phyloP scores from a whole-genome alignment of 441 rosid species.

The Populus hybrid region DNA sequence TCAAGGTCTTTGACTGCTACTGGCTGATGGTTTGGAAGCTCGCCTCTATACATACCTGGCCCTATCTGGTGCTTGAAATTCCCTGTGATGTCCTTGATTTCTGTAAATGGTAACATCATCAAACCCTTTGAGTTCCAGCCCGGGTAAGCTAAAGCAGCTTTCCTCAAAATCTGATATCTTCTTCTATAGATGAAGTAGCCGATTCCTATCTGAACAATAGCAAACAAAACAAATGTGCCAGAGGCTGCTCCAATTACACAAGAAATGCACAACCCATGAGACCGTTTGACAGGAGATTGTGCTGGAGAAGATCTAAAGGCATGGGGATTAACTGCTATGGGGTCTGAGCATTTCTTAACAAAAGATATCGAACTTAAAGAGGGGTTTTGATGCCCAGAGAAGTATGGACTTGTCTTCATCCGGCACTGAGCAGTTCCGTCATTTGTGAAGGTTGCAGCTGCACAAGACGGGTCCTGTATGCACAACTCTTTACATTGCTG shows the following conservation, averaged over 20 bases:
- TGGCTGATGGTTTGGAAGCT: slow-evolving; percentile 45
- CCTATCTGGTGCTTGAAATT: slow-evolving; percentile 61
- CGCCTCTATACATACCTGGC: slow-evolving; percentile 54
- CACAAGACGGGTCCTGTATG: slow-evolving; percentile 39
- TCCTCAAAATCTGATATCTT: slow-evolving; percentile 41
- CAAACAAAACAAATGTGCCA: slow-evolving; percentile 43
- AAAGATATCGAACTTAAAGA: slow-evolving; percentile 58
- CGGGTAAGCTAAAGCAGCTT: slow-evolving; percentile 37
- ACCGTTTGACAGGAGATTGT: slow-evolving; percentile 22
- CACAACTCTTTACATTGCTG: slow-evolving; percentile 53
- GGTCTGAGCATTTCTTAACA: slow-evolving; percentile 66
- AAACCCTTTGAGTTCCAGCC: slow-evolving; percentile 49
- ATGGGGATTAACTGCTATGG: slow-evolving; percentile 59
- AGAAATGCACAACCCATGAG: slow-evolving; percentile 44
- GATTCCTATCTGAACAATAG: slow-evolving; percentile 46
- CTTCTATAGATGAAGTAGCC: slow-evolving; percentile 47
- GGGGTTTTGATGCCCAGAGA: slow-evolving; percentile 64
- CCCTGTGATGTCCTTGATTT: slow-evolving; percentile 56
- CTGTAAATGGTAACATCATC: slow-evolving; percentile 51
- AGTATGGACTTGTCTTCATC: slow-evolving; percentile 43
- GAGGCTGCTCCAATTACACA: slow-evolving; percentile 68
- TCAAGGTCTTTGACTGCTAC: slow-evolving; percentile 60
- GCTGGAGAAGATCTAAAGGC: slow-evolving; percentile 17
- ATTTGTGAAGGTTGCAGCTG: slow-evolving; percentile 60
- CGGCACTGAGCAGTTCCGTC: slow-evolving; percentile 52